Evolutionary conservation across 2,329 filamentous ascomycete species (phyloP), one percentile per base, ranked within the genome.

Genomic region (Epichloe gansuensis): DNA sequence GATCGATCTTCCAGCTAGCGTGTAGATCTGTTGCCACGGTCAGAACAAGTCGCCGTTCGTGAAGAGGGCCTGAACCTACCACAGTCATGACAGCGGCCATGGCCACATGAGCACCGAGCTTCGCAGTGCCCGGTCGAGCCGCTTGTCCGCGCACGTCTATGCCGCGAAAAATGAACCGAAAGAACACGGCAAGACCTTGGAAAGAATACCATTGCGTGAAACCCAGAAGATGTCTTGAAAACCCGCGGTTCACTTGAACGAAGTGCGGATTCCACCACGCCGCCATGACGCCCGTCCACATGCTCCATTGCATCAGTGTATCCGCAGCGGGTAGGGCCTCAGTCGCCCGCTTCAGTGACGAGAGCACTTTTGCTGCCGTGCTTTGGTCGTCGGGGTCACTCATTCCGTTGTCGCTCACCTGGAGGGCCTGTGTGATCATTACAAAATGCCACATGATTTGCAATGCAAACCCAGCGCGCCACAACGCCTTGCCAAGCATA

Each of bases 241-340:
- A 85, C 52, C 80, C 82, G n/a, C 77, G 72, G 37, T 74, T 71
- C 3, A 76, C 77, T 59, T 83, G 74, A 37, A 78, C 74, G 57
- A 86, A 78, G 54, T 76, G 77, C 0, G 83, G 82, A 56, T 87
- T 88, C 85, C 85, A 88, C 76, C 81, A 85, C 12, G 76, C 66
- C 3, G 81, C 76, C 17, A 75, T 59, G 3, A 80, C 57, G 38
- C 75, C 76, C 12, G 75, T 66, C 50, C 67, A 59, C 21, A 83
- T 65, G 21, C 76, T 72, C 60, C 73, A 72, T 50, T 70, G 70
- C 35, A 77, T 69, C 45, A 78, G 59, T 6, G 61, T 59, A 3
- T 71, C 68, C 1, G 68, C 58, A 0, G 59, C 60, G 9, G 76
- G 77, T 5, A 80, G 59, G 12, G 66, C 54, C n/a, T 46, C 55